Conservation (phyloP, 1,284 basidiomycete genomes). For the Phlebopus sp. region DNA sequence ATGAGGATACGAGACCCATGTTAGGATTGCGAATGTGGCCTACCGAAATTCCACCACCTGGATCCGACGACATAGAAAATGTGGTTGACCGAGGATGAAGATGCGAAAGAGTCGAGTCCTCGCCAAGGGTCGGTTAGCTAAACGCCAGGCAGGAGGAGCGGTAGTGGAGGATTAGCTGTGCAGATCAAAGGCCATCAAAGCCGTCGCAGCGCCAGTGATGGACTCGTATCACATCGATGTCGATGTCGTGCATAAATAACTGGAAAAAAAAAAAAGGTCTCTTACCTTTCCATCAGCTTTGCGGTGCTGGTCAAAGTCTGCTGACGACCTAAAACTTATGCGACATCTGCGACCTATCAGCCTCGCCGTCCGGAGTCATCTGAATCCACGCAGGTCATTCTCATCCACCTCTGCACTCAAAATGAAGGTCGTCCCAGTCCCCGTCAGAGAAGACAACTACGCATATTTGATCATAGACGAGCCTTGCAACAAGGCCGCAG, state of each 20-base stretch:
- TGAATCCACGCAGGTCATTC: slow-evolving; percentile 21
- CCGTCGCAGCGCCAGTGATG: not conserved
- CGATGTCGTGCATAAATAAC: no score
- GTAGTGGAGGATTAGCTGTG: not conserved
- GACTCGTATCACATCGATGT: not conserved
- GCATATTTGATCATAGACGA: slow-evolving; percentile 86
- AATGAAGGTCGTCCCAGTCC: slow-evolving; percentile 77
- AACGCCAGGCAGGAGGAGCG: not conserved
- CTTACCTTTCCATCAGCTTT: not conserved
- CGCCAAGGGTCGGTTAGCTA: not conserved
- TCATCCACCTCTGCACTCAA: slow-evolving; percentile 23
- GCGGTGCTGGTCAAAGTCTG: slow-evolving; percentile 3
- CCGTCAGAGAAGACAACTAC: slow-evolving; percentile 83
- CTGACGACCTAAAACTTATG: no score
- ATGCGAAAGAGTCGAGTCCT: not conserved
- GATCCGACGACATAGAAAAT: no score
- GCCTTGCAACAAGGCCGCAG: slow-evolving; percentile 66
- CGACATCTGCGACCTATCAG: slow-evolving; percentile 12
- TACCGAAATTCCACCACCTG: no score
- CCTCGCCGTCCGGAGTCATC: slow-evolving; percentile 1
- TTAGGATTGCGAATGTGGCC: no score
- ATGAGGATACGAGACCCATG: no score
- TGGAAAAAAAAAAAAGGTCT: no score
- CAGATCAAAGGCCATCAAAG: not conserved
- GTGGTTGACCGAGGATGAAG: no score